A percentile compares a stretch with the other conserved stretches of the same genome.
Evolutionary conservation across 148 eudicot species (phyloP).

Genomic region (Amaranthus hypochondriacus): DNA sequence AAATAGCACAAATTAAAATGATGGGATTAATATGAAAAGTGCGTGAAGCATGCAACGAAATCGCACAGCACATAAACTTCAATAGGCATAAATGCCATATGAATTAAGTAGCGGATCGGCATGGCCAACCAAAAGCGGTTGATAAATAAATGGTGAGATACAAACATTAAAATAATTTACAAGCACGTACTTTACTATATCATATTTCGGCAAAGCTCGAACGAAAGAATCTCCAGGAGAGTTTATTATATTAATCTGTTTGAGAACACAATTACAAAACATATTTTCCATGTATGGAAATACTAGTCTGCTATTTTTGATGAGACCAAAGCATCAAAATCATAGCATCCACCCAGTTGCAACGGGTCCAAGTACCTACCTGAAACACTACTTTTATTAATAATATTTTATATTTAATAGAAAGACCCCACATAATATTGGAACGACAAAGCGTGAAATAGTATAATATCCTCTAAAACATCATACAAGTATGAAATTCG

Average conservation of each 20-base stretch:
- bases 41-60: slow-evolving; percentile 12
- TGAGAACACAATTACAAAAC: slow-evolving; percentile 14
- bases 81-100: neutral
- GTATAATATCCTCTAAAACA: no score
- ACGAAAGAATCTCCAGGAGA: slow-evolving; percentile 9
- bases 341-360: slow-evolving; percentile 17
- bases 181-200: slow-evolving; percentile 20
- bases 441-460: no score
- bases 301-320: slow-evolving; percentile 8
- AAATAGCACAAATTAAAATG: no score
- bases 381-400: neutral
- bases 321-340: slow-evolving; percentile 19
- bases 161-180: slow-evolving; percentile 25
- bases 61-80: neutral
- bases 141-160: slow-evolving; percentile 14
- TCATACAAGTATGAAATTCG: no score
- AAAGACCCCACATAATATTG: no score
- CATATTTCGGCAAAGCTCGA: slow-evolving; percentile 14
- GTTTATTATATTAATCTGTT: slow-evolving; percentile 9
- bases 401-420: no score
- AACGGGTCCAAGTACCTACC: slow-evolving; percentile 17
- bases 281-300: slow-evolving; percentile 13
- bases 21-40: neutral
- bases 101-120: slow-evolving; percentile 3
- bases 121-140: slow-evolving; percentile 12